Evolutionary conservation across 139 green algal genomes (phyloP).

Genomic region (Edaphochlamys debaryana): DNA sequence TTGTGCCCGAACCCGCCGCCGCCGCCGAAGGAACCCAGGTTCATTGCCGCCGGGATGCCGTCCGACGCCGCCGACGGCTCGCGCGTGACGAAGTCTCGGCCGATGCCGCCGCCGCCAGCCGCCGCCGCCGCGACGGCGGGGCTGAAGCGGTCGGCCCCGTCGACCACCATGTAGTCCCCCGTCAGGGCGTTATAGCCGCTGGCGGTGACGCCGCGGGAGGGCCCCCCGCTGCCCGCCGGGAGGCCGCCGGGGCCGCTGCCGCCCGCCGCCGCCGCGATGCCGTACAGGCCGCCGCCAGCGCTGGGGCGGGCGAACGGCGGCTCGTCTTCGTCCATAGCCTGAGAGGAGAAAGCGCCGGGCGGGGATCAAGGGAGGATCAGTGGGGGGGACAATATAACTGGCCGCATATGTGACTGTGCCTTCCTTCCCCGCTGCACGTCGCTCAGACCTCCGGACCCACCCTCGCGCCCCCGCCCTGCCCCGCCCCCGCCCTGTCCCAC

Average conservation of each 20-base stretch:
- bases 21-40: too few species aligned
- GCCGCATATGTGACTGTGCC: too few species aligned
- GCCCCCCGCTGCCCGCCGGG: too few species aligned
- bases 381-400: too few species aligned
- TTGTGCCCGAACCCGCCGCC: background rate
- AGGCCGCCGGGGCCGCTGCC: background rate
- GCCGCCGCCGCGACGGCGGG: background rate
- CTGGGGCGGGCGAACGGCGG: background rate
- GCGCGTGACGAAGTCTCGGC: background rate
- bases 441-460: too few species aligned
- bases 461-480: too few species aligned
- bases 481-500: too few species aligned
- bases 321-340: conserved; percentile 33
- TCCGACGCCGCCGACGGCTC: conserved; percentile 1
- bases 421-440: too few species aligned
- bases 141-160: background rate
- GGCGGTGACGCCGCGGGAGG: too few species aligned
- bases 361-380: too few species aligned
- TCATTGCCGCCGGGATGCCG: too few species aligned
- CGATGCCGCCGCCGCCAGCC: background rate
- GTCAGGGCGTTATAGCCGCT: too few species aligned
- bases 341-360: background rate
- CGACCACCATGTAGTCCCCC: background rate
- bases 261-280: background rate
- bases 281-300: background rate